Conservation (phyloP, 1,284 basidiomycete species). For the Omphalotus olearius region DNA sequence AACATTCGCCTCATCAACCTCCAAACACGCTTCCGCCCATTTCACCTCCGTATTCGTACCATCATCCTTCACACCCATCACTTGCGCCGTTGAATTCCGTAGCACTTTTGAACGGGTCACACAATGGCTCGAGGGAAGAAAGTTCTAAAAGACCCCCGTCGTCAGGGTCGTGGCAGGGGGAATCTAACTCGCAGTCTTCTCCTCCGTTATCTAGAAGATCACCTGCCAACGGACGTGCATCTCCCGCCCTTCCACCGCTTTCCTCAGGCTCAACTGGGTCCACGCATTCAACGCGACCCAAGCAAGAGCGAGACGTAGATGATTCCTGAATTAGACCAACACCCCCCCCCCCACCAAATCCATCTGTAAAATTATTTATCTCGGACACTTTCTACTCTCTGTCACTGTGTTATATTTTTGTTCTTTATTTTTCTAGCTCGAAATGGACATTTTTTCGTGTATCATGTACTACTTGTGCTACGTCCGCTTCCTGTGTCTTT, state of each 20-base stretch:
- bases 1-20: neutral
- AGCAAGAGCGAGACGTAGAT: constrained; percentile 1
- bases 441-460: too few relatives aligned
- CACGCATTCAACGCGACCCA: constrained; percentile 1
- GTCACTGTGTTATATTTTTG: too few relatives aligned
- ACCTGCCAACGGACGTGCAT: neutral
- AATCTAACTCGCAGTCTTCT: neutral
- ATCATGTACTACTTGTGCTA: too few relatives aligned
- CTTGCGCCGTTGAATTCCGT: constrained; percentile 5
- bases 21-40: constrained; percentile 8
- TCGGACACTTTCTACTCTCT: too few relatives aligned
- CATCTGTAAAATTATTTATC: too few relatives aligned
- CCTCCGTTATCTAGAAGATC: constrained; percentile 4
- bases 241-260: constrained; percentile 1
- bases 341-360: too few relatives aligned
- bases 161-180: constrained; percentile 1
- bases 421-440: too few relatives aligned
- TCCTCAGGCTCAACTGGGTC: neutral
- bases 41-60: constrained; percentile 8
- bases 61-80: constrained; percentile 6
- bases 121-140: constrained; percentile 1
- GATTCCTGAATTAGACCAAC: too few relatives aligned
- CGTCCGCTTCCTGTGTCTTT: too few relatives aligned
- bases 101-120: neutral
- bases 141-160: neutral